These are phyloP conservation scores for Aeminium ludgeri DNA, from an alignment of 495 filamentous ascomycete species.

Conservation along the genomic window DNA sequence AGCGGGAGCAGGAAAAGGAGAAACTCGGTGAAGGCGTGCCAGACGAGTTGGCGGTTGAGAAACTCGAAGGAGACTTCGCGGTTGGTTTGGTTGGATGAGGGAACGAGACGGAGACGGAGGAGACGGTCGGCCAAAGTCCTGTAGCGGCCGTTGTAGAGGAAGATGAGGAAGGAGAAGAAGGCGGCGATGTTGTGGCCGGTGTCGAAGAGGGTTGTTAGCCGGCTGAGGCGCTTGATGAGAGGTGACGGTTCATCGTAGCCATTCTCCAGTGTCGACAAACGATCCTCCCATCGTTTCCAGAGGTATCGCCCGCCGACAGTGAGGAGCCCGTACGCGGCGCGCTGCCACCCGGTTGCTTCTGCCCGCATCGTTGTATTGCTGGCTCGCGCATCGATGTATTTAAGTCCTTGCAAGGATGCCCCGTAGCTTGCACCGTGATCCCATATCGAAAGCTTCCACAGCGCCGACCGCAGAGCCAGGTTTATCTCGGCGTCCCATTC, in stretches of 20 bases:
- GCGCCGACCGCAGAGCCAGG: constrained; percentile 52
- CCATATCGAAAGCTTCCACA: constrained; percentile 95
- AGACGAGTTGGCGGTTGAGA: constrained; percentile 90
- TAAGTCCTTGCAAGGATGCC: constrained; percentile 76
- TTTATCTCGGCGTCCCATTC: constrained; percentile 79
- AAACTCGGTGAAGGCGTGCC: constrained; percentile 98
- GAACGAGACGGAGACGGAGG: constrained; percentile 68
- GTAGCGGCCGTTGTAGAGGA: constrained; percentile 78
- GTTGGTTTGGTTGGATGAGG: constrained; percentile 62
- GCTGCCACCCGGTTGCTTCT: constrained; percentile 58
- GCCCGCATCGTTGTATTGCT: constrained; percentile 36
- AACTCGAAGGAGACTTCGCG: constrained; percentile 95
- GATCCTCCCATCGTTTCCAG: constrained; percentile 82
- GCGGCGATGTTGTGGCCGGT: constrained; percentile 63
- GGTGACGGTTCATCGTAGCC: constrained; percentile 43
- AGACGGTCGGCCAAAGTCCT: constrained; percentile 78
- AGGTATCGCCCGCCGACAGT: constrained; percentile 77
- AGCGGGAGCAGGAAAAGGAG: constrained; percentile 87
- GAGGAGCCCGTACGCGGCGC: constrained; percentile 62
- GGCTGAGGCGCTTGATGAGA: constrained; percentile 40
- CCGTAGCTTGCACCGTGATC: constrained; percentile 92
- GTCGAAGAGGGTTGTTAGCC: constrained; percentile 49
- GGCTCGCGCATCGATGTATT: constrained; percentile 70
- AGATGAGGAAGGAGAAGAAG: constrained; percentile 72
- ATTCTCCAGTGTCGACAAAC: constrained; percentile 57